Evolutionary conservation across 805 yeast genomes (phyloP).

Genomic region (Wickerhamomyces xylosicus): DNA sequence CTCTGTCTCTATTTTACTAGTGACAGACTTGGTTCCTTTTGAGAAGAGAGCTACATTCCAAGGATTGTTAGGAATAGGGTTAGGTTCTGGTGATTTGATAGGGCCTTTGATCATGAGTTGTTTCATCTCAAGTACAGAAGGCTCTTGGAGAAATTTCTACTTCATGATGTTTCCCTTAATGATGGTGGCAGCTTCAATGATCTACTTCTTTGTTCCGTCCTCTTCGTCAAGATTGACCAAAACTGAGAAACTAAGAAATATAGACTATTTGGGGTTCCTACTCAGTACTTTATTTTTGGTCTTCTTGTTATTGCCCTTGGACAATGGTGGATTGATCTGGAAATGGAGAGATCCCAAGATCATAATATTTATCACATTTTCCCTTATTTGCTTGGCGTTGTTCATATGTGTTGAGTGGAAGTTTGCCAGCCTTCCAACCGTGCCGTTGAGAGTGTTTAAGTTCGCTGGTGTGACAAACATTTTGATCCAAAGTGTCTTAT

Average conservation of each 20-base stretch:
- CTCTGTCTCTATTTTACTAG: slow-evolving; percentile 38
- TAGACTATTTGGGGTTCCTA: slow-evolving; percentile 7
- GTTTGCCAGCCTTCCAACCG: slow-evolving; percentile 38
- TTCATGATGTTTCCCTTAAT: slow-evolving; percentile 31
- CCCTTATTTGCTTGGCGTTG: slow-evolving; percentile 1
- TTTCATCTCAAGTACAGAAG: slow-evolving; percentile 24
- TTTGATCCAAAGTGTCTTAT: slow-evolving; percentile 29
- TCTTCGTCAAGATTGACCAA: neutral
- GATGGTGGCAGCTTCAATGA: neutral
- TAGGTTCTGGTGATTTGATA: slow-evolving; percentile 39
- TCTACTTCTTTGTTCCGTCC: slow-evolving; percentile 1
- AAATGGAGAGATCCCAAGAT: slow-evolving; percentile 1
- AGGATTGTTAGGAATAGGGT: slow-evolving; percentile 40
- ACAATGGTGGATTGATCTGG: slow-evolving; percentile 6
- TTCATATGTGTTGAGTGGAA: slow-evolving; percentile 38
- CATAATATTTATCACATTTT: neutral
- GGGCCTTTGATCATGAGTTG: slow-evolving; percentile 52
- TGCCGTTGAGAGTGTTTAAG: slow-evolving; percentile 36
- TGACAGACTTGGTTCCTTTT: slow-evolving; percentile 42
- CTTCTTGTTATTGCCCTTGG: slow-evolving; percentile 6
- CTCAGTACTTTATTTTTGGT: slow-evolving; percentile 4
- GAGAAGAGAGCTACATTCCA: slow-evolving; percentile 43
- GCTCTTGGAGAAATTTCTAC: slow-evolving; percentile 42
- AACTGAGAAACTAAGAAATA: neutral
- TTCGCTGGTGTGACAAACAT: slow-evolving; percentile 25